A percentile compares a stretch with the other conserved stretches of the same genome.
These are phyloP conservation scores for Trichoderma sp. DNA, from an alignment of 2,329 filamentous ascomycete species.

Conservation along the genomic window DNA sequence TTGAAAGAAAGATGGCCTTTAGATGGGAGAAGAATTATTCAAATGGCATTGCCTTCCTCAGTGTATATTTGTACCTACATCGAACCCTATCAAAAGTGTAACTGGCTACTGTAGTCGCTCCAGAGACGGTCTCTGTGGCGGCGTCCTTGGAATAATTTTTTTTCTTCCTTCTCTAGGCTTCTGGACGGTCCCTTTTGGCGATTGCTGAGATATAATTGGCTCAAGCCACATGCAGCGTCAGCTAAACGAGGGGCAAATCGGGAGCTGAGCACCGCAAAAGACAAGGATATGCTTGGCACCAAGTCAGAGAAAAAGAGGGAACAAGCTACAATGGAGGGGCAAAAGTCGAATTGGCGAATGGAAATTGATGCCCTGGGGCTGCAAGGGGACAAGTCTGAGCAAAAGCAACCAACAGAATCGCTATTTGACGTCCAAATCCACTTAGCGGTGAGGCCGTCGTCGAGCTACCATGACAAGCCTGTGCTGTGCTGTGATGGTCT, in stretches of 20 bases:
- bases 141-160: neutral
- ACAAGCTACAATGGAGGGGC: neutral
- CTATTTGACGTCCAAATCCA: neutral
- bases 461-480: neutral
- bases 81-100: neutral
- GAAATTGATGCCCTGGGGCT: neutral
- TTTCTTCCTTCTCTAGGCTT: neutral
- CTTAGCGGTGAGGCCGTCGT: conserved; percentile 10
- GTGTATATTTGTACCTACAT: neutral
- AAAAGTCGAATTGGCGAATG: neutral
- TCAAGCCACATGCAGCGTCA: neutral
- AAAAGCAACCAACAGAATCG: neutral
- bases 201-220: neutral
- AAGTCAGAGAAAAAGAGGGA: neutral
- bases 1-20: neutral
- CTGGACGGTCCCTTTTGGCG: neutral
- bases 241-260: conserved; percentile 5
- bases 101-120: neutral
- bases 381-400: neutral
- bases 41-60: neutral
- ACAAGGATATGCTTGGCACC: conserved; percentile 6
- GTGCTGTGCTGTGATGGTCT: neutral
- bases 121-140: neutral
- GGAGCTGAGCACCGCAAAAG: neutral
- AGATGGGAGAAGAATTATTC: neutral